A percentile compares a stretch with the other conserved stretches of the same genome.
Evolutionary conservation across 139 green algal genomes (phyloP).

Genomic region (Haematococcus sp.): DNA sequence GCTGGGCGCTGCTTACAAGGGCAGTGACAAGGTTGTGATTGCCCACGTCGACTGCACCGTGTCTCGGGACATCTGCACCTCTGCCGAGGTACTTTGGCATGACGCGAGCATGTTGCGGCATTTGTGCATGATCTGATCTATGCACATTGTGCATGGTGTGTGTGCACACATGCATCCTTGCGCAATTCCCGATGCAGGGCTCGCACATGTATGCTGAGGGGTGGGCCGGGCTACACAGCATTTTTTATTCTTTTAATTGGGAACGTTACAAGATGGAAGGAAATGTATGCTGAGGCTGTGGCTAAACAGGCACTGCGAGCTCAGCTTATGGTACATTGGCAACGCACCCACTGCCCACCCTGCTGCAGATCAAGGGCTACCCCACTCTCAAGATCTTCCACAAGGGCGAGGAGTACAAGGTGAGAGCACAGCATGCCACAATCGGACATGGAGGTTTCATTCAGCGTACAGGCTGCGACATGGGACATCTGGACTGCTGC

Average conservation of each 20-base stretch:
- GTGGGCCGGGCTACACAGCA: too few relatives aligned
- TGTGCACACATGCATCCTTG: slow-evolving; percentile 13
- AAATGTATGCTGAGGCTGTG: too few relatives aligned
- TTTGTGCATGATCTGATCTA: not conserved
- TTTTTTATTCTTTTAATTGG: too few relatives aligned
- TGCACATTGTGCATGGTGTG: not conserved
- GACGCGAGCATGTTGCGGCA: not conserved
- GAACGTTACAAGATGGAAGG: too few relatives aligned
- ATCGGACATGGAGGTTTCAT: not conserved
- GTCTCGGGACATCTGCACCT: slow-evolving; percentile 51
- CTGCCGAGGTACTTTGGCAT: slow-evolving; percentile 38
- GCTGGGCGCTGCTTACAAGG: slow-evolving; percentile 42
- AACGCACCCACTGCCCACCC: too few relatives aligned
- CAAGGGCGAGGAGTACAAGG: slow-evolving; percentile 61
- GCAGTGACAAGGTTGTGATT: slow-evolving; percentile 37
- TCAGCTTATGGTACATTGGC: too few relatives aligned
- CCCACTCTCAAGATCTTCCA: slow-evolving; percentile 70
- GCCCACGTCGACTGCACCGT: slow-evolving; percentile 67
- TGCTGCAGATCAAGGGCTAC: slow-evolving; percentile 64
- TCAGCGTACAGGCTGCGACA: not conserved
- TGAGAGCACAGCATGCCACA: not conserved
- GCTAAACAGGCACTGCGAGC: too few relatives aligned
- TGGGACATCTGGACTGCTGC: not conserved
- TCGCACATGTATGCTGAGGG: too few relatives aligned
- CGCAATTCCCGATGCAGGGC: too few relatives aligned